Conservation (phyloP, 176 grass and related monocot genomes). For the Melocanna baccifera region DNA sequence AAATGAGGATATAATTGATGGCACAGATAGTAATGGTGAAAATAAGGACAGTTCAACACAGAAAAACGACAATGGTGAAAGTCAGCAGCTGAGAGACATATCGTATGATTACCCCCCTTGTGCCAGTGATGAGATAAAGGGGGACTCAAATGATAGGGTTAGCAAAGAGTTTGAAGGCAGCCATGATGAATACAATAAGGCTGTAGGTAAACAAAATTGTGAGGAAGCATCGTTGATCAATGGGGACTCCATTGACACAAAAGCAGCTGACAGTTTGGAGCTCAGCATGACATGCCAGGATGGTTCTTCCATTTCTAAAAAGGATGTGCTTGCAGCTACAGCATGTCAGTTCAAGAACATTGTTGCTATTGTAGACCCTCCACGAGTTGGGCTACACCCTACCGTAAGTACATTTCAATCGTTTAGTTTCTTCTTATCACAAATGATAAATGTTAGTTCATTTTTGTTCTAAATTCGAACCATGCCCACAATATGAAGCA, state of each 20-base stretch:
- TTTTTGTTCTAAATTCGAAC: not conserved
- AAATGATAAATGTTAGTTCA: not conserved
- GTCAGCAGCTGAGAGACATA: not conserved
- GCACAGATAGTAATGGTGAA: conserved; percentile 20
- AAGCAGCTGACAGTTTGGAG: conserved; percentile 22
- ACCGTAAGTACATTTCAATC: conserved; percentile 57
- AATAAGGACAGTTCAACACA: conserved; percentile 8
- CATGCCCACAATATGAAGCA: not conserved
- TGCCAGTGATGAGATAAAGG: conserved; percentile 23
- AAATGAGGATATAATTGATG: conserved; percentile 13
- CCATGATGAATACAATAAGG: conserved; percentile 27
- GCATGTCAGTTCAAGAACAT: conserved; percentile 65
- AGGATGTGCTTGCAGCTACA: conserved; percentile 17
- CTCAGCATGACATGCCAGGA: conserved; percentile 20
- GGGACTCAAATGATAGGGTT: conserved; percentile 17
- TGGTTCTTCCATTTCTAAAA: conserved; percentile 18
- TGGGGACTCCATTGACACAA: conserved; percentile 24
- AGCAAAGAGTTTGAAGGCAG: conserved; percentile 32
- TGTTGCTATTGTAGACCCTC: conserved; percentile 92
- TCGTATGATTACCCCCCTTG: conserved; percentile 6
- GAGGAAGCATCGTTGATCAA: not conserved
- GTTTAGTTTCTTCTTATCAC: not conserved
- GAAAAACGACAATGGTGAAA: conserved; percentile 24
- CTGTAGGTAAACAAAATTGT: conserved; percentile 17
- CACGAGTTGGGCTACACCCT: conserved; percentile 91